These are phyloP conservation scores for Chrysoporthe cubensis DNA, from an alignment of 2,329 filamentous ascomycete species.

Conservation along the genomic window DNA sequence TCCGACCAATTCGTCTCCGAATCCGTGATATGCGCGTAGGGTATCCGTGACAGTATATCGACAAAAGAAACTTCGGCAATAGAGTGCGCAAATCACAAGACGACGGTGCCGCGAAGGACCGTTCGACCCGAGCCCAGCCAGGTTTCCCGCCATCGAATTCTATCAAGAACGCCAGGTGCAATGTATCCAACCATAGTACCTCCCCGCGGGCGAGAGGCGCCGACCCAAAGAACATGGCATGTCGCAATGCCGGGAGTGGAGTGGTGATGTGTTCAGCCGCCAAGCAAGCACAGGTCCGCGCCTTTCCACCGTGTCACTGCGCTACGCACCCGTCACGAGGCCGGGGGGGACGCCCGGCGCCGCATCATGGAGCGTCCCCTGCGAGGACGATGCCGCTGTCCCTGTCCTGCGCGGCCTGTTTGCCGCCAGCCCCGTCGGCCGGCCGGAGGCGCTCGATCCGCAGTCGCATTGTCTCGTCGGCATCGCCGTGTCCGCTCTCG, in stretches of 20 bases:
- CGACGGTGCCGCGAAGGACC: constrained; percentile 5
- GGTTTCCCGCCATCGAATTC: constrained; percentile 9
- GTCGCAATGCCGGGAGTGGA: constrained; percentile 7
- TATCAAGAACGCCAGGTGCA: constrained; percentile 20
- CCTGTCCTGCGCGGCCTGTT: constrained; percentile 25
- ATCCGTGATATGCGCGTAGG: constrained; percentile 23
- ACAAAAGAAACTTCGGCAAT: constrained; percentile 18
- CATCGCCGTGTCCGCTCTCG: constrained; percentile 12
- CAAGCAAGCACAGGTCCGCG: constrained; percentile 1
- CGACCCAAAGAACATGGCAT: constrained; percentile 5
- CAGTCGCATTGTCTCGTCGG: constrained; percentile 27
- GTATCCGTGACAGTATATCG: constrained; percentile 28
- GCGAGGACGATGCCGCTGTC: constrained; percentile 29
- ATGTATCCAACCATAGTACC: constrained; percentile 18
- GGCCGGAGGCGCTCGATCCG: constrained; percentile 26
- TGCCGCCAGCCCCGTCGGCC: constrained; percentile 11
- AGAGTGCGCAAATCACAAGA: background rate
- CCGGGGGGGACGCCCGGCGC: background rate
- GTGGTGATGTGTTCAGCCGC: constrained; percentile 1
- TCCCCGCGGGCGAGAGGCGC: constrained; percentile 4
- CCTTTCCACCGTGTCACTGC: background rate
- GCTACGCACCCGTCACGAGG: background rate
- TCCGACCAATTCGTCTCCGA: constrained; percentile 11
- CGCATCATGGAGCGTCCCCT: constrained; percentile 21
- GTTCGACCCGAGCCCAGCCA: constrained; percentile 17